A percentile compares a stretch with the other conserved stretches of the same genome.
Evolutionary conservation across 352 stramenopile species (phyloP).

Genomic region (Thraustochytrium sp.): DNA sequence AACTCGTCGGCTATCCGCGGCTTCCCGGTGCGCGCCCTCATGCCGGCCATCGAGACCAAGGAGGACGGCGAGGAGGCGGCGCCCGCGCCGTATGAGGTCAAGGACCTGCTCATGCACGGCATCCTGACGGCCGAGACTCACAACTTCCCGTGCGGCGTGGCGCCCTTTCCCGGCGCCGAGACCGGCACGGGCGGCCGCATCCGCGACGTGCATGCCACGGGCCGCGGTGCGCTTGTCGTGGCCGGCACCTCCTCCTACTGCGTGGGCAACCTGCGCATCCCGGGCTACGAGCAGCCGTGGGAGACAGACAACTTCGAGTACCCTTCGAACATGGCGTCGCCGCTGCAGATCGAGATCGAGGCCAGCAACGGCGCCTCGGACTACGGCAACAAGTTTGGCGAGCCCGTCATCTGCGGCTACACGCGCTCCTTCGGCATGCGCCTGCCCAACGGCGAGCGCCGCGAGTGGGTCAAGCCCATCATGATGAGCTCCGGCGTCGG

Average conservation of each 20-base stretch:
- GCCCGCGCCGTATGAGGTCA: constrained; percentile 63
- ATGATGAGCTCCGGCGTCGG: constrained; percentile 98
- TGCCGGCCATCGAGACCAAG: constrained; percentile 58
- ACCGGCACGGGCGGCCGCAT: constrained; percentile 96
- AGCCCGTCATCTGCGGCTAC: constrained; percentile 97
- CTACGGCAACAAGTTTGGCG: constrained; percentile 99
- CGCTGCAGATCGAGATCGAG: constrained; percentile 90
- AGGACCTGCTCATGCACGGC: constrained; percentile 78
- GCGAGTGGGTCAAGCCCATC: constrained; percentile 99
- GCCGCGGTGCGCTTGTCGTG: constrained; percentile 86
- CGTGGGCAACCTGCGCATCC: constrained; percentile 92
- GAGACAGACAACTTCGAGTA: constrained; percentile 58
- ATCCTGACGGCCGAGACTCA: constrained; percentile 98
- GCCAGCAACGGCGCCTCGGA: constrained; percentile 96
- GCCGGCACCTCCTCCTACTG: constrained; percentile 81
- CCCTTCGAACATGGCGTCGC: constrained; percentile 68
- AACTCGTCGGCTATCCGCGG: constrained; percentile 96
- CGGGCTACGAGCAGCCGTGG: constrained; percentile 91
- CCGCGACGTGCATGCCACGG: constrained; percentile 96
- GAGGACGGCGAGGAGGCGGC: constrained; percentile 42
- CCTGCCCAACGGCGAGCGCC: constrained; percentile 84
- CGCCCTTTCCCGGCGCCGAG: constrained; percentile 63
- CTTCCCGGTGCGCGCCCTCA: constrained; percentile 76
- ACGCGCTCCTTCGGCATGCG: constrained; percentile 93
- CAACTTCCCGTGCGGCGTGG: constrained; percentile 95